These are phyloP conservation scores for Linum tenue DNA, from an alignment of 345 rosid genomes.

Conservation along the genomic window DNA sequence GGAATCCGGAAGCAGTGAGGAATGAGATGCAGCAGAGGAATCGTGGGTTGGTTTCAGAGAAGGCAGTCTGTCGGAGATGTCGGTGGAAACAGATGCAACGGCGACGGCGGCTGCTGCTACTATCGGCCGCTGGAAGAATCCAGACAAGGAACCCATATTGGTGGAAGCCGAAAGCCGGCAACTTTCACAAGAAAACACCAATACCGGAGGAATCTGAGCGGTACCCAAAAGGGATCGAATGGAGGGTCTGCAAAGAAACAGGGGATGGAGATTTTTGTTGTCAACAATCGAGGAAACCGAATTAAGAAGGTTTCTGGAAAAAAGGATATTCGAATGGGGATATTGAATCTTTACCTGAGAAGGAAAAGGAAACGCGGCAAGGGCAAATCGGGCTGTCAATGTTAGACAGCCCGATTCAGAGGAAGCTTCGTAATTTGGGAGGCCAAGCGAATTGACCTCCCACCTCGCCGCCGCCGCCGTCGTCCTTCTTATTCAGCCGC, in stretches of 20 bases:
- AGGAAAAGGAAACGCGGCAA: background rate
- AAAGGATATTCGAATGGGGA: background rate
- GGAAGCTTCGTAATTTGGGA: background rate
- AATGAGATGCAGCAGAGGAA: conserved; percentile 23
- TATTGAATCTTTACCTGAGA: background rate
- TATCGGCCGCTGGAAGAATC: conserved; percentile 73
- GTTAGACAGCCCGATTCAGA: background rate
- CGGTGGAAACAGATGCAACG: conserved; percentile 62
- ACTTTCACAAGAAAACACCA: conserved; percentile 18
- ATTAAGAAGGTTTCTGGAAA: background rate
- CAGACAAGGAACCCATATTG: conserved; percentile 69
- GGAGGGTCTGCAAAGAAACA: too few species aligned
- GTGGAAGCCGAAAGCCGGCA: conserved; percentile 17
- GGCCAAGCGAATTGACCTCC: background rate
- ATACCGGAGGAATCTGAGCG: background rate
- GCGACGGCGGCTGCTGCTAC: conserved; percentile 78
- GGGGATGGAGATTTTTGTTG: background rate
- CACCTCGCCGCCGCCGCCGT: background rate
- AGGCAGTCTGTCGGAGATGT: conserved; percentile 46
- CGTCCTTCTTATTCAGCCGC: background rate
- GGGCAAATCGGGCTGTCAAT: background rate
- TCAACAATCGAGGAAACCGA: background rate
- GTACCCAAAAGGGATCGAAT: too few species aligned
- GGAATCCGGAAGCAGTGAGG: conserved; percentile 26
- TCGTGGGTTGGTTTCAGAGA: conserved; percentile 30